Conservation (phyloP, 1,284 basidiomycete species). For the Singerocomus inundabilis region DNA sequence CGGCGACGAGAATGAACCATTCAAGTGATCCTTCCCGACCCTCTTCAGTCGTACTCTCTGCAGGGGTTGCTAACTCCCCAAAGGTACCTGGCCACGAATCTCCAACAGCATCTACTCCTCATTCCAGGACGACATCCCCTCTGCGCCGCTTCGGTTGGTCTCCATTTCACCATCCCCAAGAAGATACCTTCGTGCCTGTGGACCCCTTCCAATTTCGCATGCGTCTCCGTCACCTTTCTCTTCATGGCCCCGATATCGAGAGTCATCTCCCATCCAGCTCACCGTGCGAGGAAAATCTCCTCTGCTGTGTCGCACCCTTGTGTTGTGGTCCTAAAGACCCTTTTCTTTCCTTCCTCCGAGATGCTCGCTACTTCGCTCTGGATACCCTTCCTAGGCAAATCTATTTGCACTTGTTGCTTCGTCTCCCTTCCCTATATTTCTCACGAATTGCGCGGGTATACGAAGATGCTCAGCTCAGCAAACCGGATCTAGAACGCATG, state of each 20-base stretch:
- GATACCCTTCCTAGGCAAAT: constrained; percentile 58
- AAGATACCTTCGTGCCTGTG: constrained; percentile 50
- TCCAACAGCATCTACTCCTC: constrained; percentile 32
- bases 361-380: constrained; percentile 25
- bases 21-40: constrained; percentile 13
- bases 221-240: constrained; percentile 26
- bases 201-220: constrained; percentile 43
- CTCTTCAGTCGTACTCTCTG: constrained; percentile 14
- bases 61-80: constrained; percentile 3
- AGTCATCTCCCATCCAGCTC: constrained; percentile 15
- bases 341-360: constrained; percentile 20
- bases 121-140: constrained; percentile 45
- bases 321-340: constrained; percentile 12
- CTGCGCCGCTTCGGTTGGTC: constrained; percentile 39
- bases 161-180: constrained; percentile 39
- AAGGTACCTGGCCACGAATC: constrained; percentile 18
- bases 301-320: constrained; percentile 26
- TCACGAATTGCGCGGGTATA: constrained; percentile 69
- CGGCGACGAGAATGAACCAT: constrained; percentile 11
- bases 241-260: constrained; percentile 22
- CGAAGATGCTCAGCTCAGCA: constrained; percentile 71
- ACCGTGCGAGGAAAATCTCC: constrained; percentile 22
- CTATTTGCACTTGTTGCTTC: constrained; percentile 64
- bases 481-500: constrained; percentile 68
- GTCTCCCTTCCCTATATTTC: constrained; percentile 72